These are phyloP conservation scores for Myxozyma nipponensis DNA, from an alignment of 805 yeast species.

Conservation along the genomic window DNA sequence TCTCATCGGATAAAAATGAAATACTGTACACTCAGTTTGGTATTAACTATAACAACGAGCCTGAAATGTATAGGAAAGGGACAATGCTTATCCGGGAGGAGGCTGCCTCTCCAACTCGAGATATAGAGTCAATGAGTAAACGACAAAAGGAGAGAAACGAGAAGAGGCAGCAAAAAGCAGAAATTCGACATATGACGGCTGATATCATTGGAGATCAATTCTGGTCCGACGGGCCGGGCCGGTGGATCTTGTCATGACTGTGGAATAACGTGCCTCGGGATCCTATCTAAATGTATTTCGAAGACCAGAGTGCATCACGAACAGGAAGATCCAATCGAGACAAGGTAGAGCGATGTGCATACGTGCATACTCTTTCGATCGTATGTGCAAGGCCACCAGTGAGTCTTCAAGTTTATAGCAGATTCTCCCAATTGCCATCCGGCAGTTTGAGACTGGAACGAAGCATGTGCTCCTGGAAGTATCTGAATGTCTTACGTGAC, in stretches of 20 bases:
- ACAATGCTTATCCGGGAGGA: conserved; percentile 54
- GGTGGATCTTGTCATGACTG: not conserved
- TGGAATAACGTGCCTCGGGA: no score
- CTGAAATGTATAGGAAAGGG: conserved; percentile 85
- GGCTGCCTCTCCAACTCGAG: conserved; percentile 4
- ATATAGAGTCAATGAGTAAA: conserved; percentile 30
- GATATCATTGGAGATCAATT: conserved; percentile 64
- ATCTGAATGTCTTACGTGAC: no score
- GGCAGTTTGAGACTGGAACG: no score
- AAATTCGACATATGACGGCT: conserved; percentile 46
- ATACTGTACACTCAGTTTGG: conserved; percentile 72
- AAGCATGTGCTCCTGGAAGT: no score
- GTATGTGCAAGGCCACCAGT: no score
- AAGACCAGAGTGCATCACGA: no score
- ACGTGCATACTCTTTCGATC: no score
- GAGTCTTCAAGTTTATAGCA: no score
- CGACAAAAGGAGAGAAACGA: conserved; percentile 51
- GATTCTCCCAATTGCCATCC: no score
- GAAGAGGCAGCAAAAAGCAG: conserved; percentile 49
- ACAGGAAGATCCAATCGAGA: no score
- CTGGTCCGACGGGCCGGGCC: conserved; percentile 43
- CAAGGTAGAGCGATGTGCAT: no score
- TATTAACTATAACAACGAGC: conserved; percentile 86
- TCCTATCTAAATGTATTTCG: no score
- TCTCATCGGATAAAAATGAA: conserved; percentile 84